Percentiles rank a stretch among this genome's conserved stretches.
Evolutionary conservation across 2,329 filamentous ascomycete species (phyloP).

Genomic region (Cladorrhinum sp.): DNA sequence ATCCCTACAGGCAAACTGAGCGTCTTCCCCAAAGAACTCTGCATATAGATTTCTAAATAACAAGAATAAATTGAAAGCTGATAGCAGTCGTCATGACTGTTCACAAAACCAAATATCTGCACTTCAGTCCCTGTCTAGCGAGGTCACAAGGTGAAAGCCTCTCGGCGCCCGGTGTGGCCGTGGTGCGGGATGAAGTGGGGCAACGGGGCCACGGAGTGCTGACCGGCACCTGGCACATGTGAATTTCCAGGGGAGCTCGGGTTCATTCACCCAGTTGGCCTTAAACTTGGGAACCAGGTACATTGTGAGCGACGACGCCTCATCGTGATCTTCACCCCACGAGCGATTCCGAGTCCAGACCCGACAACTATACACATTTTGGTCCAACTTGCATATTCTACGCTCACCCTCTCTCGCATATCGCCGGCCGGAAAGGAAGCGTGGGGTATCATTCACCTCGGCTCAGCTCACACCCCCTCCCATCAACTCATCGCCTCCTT

Average conservation of each 20-base stretch:
- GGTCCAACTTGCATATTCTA: background rate
- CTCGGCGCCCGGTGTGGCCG: background rate
- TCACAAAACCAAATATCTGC: background rate
- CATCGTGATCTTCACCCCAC: background rate
- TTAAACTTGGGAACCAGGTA: background rate
- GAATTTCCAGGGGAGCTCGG: background rate
- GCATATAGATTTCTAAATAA: background rate
- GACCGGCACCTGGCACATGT: background rate
- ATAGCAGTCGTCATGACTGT: background rate
- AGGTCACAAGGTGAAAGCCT: background rate
- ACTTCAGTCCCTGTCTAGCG: background rate
- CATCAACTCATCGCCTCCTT: background rate
- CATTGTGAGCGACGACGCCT: no score
- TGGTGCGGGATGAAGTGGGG: constrained; percentile 3
- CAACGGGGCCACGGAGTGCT: background rate
- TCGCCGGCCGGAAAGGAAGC: background rate
- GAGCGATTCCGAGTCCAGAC: background rate
- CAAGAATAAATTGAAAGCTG: background rate
- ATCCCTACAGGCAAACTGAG: background rate
- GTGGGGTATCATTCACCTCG: background rate
- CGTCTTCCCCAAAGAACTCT: background rate
- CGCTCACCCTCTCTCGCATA: background rate
- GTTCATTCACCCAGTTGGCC: background rate
- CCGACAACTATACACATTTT: background rate
- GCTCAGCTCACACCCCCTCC: background rate